phyloP scores from a whole-genome alignment of 805 yeast genomes.

The Yarrowia sp. region DNA sequence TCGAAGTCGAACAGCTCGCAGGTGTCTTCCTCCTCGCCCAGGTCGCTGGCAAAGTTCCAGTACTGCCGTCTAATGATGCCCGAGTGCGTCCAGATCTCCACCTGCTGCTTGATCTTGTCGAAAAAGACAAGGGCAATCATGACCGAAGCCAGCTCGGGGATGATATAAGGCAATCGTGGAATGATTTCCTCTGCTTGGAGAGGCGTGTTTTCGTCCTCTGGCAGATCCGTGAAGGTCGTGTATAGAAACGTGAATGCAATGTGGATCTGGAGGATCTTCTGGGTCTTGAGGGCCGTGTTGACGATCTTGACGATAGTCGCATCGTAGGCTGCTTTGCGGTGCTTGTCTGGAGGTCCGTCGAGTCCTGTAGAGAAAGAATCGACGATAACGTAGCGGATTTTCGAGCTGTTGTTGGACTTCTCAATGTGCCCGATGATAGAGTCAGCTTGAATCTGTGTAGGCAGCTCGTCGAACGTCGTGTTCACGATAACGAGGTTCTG shows the following conservation, averaged over 20 bases:
- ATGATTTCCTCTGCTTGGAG: background rate
- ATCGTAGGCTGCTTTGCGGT: background rate
- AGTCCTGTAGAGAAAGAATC: background rate
- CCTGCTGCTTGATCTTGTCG: slow-evolving; percentile 11
- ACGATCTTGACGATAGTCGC: background rate
- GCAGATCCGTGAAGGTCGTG: background rate
- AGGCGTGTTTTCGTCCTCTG: background rate
- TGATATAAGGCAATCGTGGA: background rate
- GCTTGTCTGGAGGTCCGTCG: background rate
- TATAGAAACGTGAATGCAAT: slow-evolving; percentile 4
- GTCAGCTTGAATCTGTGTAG: background rate
- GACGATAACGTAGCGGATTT: slow-evolving; percentile 3
- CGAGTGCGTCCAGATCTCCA: background rate
- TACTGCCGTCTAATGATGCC: background rate
- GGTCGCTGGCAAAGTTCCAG: background rate
- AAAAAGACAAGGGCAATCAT: background rate
- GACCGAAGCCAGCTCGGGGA: slow-evolving; percentile 1
- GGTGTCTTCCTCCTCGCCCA: background rate
- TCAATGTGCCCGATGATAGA: background rate
- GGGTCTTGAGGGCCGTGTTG: background rate
- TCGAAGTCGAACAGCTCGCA: slow-evolving; percentile 11
- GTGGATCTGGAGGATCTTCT: slow-evolving; percentile 2
- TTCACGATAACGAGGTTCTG: slow-evolving; percentile 11
- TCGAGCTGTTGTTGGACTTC: background rate
- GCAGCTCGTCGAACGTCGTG: background rate